A percentile compares a stretch with the other conserved stretches of the same genome.
Evolutionary conservation across 2,329 filamentous ascomycete species (phyloP).

Genomic region (Ascochyta fabae): DNA sequence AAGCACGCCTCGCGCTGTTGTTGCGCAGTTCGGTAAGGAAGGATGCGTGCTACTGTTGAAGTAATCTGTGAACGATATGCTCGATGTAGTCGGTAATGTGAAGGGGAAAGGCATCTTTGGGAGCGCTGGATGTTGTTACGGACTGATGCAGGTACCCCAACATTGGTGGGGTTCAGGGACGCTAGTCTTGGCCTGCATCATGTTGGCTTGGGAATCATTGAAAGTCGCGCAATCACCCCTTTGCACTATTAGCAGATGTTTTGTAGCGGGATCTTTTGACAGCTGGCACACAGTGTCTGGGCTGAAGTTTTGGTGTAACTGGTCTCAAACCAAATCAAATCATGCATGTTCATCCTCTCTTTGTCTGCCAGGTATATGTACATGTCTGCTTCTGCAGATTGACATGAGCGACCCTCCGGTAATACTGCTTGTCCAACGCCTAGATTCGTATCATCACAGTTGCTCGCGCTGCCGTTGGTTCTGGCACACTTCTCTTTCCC

Average conservation of each 20-base stretch:
- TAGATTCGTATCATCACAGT: slow-evolving; percentile 16
- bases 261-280: neutral
- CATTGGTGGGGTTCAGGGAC: slow-evolving; percentile 29
- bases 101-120: slow-evolving; percentile 85
- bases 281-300: neutral
- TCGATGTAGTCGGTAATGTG: slow-evolving; percentile 84
- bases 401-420: slow-evolving; percentile 19
- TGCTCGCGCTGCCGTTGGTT: slow-evolving; percentile 9
- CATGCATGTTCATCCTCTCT: slow-evolving; percentile 20
- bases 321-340: slow-evolving; percentile 14
- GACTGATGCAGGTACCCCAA: slow-evolving; percentile 34
- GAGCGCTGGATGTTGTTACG: slow-evolving; percentile 14
- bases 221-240: neutral
- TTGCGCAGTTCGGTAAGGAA: slow-evolving; percentile 81
- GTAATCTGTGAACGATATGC: slow-evolving; percentile 79
- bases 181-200: slow-evolving; percentile 20
- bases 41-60: slow-evolving; percentile 85
- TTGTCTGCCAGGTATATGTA: slow-evolving; percentile 38
- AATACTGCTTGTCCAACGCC: slow-evolving; percentile 19
- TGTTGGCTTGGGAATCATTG: neutral
- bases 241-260: slow-evolving; percentile 2
- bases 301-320: neutral
- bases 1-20: slow-evolving; percentile 82
- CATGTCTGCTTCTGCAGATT: slow-evolving; percentile 32
- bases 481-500: slow-evolving; percentile 6